Evolutionary conservation across 2,329 filamentous ascomycete species (phyloP), one percentile per base, ranked within the genome.

Genomic region (Zasmidium angulare): DNA sequence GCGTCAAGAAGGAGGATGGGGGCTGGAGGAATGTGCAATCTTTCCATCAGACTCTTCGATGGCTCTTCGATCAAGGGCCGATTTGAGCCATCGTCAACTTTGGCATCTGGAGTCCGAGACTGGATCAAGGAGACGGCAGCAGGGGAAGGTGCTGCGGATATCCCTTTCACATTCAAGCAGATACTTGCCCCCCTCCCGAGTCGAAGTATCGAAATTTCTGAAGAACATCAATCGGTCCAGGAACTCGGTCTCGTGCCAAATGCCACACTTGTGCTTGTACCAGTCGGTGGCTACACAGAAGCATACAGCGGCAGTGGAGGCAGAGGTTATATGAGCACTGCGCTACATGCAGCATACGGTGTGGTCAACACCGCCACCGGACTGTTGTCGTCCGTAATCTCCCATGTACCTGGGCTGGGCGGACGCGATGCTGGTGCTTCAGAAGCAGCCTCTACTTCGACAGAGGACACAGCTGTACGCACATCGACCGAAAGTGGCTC

Each of bases 11-110:
- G 58, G 22, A 59, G 58, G n/a, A 53, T 40, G 22, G 67, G 64
- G 46, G 59, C 63, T 1, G 63, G 62, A 23, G 65, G 67, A 6
- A 65, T 60, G 47, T 74, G 72, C 55, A 60, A 63, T 19, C 78
- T 97, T 1, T 91, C 95, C 68, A 84, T 96, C 19, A 85, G 93
- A 7, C 80, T 96, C 0, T 89, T 96, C 58, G 91, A 97, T 70
- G 93, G 93, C 10, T 88, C 87, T 11, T 92, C 87, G 1, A 84
- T 97, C 19, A 86, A 91, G 46, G 83, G 82, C 2, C 86, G 84
- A 19, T 96, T 97, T 73, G 65, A 69, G 14, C 65, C 68, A 22
- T 78, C 85, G 11, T 84, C 86, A 21, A 89, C 83, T 0, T 80
- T 97, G 2, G 75, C 79, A 6, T 78, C 74, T 6, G 84, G 90